phyloP scores from a whole-genome alignment of 2,329 filamentous ascomycete genomes.

The Botrytis galanthina region DNA sequence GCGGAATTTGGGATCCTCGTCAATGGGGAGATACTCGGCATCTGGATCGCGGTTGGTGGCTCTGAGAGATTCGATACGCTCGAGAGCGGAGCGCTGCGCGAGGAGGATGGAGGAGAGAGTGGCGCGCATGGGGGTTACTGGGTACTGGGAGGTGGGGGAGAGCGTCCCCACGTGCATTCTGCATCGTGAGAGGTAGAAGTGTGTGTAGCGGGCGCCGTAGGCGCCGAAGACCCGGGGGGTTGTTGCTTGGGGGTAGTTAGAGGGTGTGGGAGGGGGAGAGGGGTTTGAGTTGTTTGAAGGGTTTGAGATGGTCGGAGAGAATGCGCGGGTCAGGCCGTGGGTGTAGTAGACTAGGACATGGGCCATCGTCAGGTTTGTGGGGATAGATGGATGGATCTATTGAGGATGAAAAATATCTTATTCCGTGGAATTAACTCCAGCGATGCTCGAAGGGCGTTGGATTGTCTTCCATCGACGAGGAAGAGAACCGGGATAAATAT shows the following conservation, averaged over 20 bases:
- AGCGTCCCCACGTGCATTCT: background rate
- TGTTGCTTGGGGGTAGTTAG: background rate
- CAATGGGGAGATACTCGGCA: rapidly evolving
- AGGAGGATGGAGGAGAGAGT: background rate
- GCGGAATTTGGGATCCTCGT: background rate
- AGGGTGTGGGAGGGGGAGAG: background rate
- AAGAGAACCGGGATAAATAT: background rate
- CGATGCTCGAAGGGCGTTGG: background rate
- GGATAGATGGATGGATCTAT: background rate
- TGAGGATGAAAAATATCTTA: rapidly evolving
- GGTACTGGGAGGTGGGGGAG: background rate
- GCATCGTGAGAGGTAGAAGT: background rate
- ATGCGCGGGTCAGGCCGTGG: background rate
- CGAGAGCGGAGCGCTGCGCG: background rate
- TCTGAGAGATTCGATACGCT: background rate
- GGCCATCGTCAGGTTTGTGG: background rate
- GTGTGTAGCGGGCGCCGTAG: background rate
- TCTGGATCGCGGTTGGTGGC: rapidly evolving
- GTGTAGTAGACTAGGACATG: background rate
- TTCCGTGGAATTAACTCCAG: background rate
- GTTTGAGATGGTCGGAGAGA: background rate
- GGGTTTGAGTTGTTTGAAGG: background rate
- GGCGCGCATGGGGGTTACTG: background rate
- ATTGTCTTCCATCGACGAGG: no score
- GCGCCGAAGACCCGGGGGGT: background rate